Conservation (phyloP, 2,329 filamentous ascomycete genomes). For the Rugonectria rugulosa region DNA sequence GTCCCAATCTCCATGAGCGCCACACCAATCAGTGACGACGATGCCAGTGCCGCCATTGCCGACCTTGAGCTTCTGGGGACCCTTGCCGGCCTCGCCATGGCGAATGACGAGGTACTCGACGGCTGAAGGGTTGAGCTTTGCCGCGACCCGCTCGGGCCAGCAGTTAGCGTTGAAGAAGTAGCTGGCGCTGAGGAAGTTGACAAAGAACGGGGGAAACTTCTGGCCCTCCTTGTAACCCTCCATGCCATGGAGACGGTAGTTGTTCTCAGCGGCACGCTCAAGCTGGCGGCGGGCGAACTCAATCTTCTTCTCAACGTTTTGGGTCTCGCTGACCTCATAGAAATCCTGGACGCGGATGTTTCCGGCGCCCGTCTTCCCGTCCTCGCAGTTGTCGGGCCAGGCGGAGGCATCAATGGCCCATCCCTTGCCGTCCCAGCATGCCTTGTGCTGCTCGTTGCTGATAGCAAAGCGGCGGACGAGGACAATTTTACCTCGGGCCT, state of each 20-base stretch:
- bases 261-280: conserved; percentile 69
- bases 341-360: conserved; percentile 91
- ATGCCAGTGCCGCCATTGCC: conserved; percentile 84
- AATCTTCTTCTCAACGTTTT: conserved; percentile 84
- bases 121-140: conserved; percentile 82
- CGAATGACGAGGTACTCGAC: conserved; percentile 67
- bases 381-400: conserved; percentile 91
- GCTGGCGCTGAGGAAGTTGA: conserved; percentile 90
- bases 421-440: conserved; percentile 58
- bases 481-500: conserved; percentile 82
- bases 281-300: conserved; percentile 76
- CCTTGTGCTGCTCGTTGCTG: conserved; percentile 58
- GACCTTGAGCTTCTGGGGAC: conserved; percentile 57
- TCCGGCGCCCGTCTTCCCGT: conserved; percentile 74
- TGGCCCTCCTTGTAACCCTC: conserved; percentile 37
- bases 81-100: conserved; percentile 62
- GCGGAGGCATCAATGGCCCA: conserved; percentile 67
- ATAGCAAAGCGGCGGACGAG: conserved; percentile 82
- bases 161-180: conserved; percentile 94
- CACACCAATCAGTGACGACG: conserved; percentile 94
- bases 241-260: conserved; percentile 53
- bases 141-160: conserved; percentile 93
- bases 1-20: conserved; percentile 88
- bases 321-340: conserved; percentile 81
- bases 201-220: conserved; percentile 70